Conservation (phyloP, 208 protist species). For the Crithidia sp. region DNA sequence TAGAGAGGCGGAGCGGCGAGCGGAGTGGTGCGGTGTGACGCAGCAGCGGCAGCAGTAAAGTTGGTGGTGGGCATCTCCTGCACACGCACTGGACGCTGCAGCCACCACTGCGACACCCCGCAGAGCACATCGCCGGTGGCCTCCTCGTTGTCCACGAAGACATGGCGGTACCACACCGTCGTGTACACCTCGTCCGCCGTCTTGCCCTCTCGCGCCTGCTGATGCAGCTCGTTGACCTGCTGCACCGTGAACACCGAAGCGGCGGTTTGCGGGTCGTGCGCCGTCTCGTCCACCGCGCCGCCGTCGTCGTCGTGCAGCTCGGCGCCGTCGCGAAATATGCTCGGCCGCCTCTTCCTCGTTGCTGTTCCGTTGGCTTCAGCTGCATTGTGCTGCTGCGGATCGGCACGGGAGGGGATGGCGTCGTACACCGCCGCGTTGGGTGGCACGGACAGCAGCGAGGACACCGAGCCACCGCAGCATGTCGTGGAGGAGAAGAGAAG, state of each 20-base stretch:
- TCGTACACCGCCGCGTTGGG: conserved; percentile 25
- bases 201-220: background rate
- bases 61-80: conserved; percentile 37
- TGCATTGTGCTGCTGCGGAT: too few species aligned
- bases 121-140: conserved; percentile 32
- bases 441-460: conserved; percentile 28
- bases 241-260: conserved; percentile 39
- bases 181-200: background rate
- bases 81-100: conserved; percentile 40
- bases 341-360: background rate
- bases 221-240: conserved; percentile 25
- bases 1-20: conserved; percentile 19
- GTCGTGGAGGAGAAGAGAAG: conserved; percentile 36
- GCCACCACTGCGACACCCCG: conserved; percentile 53
- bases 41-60: background rate
- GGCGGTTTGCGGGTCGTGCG: conserved; percentile 42
- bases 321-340: conserved; percentile 14
- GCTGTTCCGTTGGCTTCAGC: too few species aligned
- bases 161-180: conserved; percentile 39
- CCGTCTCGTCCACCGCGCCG: conserved; percentile 24
- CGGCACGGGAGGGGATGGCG: background rate
- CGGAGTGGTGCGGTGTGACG: background rate
- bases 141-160: conserved; percentile 33
- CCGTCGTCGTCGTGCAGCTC: conserved; percentile 25
- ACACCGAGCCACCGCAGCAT: conserved; percentile 27